Evolutionary conservation across 495 filamentous ascomycete species (phyloP).

Genomic region (Chlorociboria aeruginascens): DNA sequence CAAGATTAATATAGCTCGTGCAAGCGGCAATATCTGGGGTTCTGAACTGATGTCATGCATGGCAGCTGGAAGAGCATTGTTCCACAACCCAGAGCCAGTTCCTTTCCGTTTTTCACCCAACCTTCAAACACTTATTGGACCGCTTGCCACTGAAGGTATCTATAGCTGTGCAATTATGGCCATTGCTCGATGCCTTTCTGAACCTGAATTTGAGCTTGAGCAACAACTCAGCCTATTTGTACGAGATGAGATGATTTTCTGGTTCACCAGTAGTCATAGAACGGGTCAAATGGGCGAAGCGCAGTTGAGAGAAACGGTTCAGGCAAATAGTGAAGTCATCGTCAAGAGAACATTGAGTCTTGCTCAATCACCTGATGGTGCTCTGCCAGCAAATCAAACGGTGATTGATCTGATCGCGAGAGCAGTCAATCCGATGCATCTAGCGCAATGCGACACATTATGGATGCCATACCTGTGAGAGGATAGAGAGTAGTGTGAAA

Average conservation of each 20-base stretch:
- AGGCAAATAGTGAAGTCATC: conserved; percentile 77
- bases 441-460: conserved; percentile 75
- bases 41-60: conserved; percentile 83
- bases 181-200: conserved; percentile 89
- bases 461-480: conserved; percentile 92
- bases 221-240: conserved; percentile 90
- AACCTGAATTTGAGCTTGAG: conserved; percentile 80
- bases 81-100: conserved; percentile 88
- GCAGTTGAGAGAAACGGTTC: conserved; percentile 75
- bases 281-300: conserved; percentile 44
- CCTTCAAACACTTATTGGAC: conserved; percentile 89
- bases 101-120: conserved; percentile 97
- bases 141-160: conserved; percentile 88
- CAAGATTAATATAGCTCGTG: conserved; percentile 84
- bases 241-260: conserved; percentile 94
- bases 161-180: conserved; percentile 88
- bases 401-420: conserved; percentile 81
- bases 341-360: conserved; percentile 80
- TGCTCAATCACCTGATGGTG: conserved; percentile 48
- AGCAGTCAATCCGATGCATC: conserved; percentile 75
- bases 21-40: conserved; percentile 89
- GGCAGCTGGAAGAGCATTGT: conserved; percentile 66
- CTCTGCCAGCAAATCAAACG: conserved; percentile 89
- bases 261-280: conserved; percentile 78
- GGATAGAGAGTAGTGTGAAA: not conserved